These are phyloP conservation scores for Fusarium virguliforme DNA, from an alignment of 2,329 filamentous ascomycete species.

Conservation along the genomic window DNA sequence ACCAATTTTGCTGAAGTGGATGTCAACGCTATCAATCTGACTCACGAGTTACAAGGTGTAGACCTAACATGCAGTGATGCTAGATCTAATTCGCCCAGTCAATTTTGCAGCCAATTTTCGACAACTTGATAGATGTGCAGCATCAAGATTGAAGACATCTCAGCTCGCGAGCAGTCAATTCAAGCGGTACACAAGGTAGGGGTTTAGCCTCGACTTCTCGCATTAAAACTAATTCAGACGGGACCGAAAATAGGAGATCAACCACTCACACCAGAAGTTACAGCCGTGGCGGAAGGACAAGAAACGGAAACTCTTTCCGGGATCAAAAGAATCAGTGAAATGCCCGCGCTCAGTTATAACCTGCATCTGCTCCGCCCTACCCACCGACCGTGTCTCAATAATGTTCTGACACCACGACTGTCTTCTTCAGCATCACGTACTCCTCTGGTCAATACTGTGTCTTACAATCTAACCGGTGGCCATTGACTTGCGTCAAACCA, in stretches of 20 bases:
- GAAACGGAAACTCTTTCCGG: background rate
- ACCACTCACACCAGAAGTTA: background rate
- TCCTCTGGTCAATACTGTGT: background rate
- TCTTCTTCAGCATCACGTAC: background rate
- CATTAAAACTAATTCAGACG: too few relatives aligned
- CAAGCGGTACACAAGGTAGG: too few relatives aligned
- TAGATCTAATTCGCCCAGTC: too few relatives aligned
- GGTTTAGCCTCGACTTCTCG: too few relatives aligned
- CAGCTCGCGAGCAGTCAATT: too few relatives aligned
- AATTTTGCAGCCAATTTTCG: too few relatives aligned
- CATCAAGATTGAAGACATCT: too few relatives aligned
- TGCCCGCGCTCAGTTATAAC: background rate
- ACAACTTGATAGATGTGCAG: too few relatives aligned
- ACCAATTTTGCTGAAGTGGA: too few relatives aligned
- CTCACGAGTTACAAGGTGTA: too few relatives aligned
- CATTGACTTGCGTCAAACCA: background rate
- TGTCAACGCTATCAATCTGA: too few relatives aligned
- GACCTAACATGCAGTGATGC: too few relatives aligned
- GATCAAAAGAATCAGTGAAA: background rate
- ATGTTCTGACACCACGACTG: background rate
- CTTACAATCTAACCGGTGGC: background rate
- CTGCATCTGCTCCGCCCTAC: background rate
- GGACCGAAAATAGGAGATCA: background rate
- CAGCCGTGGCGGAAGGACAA: background rate
- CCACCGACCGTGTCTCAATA: background rate